Conservation (phyloP, 2,329 filamentous ascomycete genomes). For the Amphichorda felina region DNA sequence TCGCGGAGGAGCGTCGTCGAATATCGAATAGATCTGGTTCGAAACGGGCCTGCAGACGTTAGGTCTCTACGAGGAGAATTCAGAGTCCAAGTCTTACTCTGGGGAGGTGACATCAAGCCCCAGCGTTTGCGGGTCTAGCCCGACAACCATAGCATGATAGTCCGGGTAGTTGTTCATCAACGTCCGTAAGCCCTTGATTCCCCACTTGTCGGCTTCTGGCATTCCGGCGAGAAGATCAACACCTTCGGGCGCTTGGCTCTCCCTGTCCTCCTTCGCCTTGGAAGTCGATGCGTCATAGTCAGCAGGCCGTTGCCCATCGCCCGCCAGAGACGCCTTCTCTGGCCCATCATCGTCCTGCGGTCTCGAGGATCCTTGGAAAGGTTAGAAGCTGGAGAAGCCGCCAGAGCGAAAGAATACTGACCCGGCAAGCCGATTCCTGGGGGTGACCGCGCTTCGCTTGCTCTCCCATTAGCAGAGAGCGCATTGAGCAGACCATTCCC, state of each 20-base stretch:
- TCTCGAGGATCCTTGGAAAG: slow-evolving; percentile 23
- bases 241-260: slow-evolving; percentile 23
- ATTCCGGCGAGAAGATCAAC: slow-evolving; percentile 50
- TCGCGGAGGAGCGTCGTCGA: slow-evolving; percentile 46
- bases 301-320: slow-evolving; percentile 28
- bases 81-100: slow-evolving; percentile 39
- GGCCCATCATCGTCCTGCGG: slow-evolving; percentile 21
- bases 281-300: slow-evolving; percentile 27
- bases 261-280: slow-evolving; percentile 31
- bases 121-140: slow-evolving; percentile 44
- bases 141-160: slow-evolving; percentile 48
- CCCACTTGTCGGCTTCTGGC: slow-evolving; percentile 52
- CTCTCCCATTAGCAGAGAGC: slow-evolving; percentile 45
- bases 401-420: slow-evolving; percentile 8
- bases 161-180: slow-evolving; percentile 54
- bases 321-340: slow-evolving; percentile 13
- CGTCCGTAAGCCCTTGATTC: slow-evolving; percentile 50
- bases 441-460: slow-evolving; percentile 35
- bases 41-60: slow-evolving; percentile 35
- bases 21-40: slow-evolving; percentile 48
- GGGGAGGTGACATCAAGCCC: slow-evolving; percentile 45
- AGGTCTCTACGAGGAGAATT: background rate
- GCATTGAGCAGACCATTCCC: slow-evolving; percentile 54
- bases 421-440: slow-evolving; percentile 26
- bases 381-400: background rate